These are phyloP conservation scores for Tetrahymena elliotti DNA, from an alignment of 73 alveolate genomes.

Conservation along the genomic window DNA sequence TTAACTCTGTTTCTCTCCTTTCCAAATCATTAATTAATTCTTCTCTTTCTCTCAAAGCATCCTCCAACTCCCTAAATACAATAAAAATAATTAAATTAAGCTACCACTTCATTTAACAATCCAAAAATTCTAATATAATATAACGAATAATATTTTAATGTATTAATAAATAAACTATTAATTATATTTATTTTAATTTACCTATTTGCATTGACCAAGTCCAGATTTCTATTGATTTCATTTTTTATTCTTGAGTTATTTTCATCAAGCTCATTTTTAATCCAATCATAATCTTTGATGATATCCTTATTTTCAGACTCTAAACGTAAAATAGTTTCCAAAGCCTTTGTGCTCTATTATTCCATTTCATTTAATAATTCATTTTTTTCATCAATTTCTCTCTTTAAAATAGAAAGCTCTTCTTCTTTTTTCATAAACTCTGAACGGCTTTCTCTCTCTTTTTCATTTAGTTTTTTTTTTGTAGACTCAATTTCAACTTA, in stretches of 20 bases:
- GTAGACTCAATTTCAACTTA: background rate
- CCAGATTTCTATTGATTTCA: background rate
- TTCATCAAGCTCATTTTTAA: background rate
- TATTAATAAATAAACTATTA: no score
- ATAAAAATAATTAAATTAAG: background rate
- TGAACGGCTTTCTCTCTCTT: background rate
- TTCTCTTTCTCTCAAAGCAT: background rate
- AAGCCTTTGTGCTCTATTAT: background rate
- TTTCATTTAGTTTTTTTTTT: background rate
- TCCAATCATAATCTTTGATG: background rate
- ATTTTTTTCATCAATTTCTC: background rate
- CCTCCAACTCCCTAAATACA: background rate
- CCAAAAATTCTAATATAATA: no score
- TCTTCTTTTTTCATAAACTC: background rate
- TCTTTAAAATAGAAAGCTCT: background rate
- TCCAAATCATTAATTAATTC: background rate
- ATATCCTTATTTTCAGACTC: background rate
- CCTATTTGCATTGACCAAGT: background rate
- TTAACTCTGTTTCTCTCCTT: background rate
- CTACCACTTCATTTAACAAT: no score
- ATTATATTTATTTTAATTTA: background rate
- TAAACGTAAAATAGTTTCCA: background rate
- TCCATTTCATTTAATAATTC: background rate
- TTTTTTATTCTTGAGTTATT: background rate
- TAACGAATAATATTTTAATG: no score